Evolutionary conservation across 2,329 filamentous ascomycete species (phyloP).

Genomic region (Colletotrichum coccodes): DNA sequence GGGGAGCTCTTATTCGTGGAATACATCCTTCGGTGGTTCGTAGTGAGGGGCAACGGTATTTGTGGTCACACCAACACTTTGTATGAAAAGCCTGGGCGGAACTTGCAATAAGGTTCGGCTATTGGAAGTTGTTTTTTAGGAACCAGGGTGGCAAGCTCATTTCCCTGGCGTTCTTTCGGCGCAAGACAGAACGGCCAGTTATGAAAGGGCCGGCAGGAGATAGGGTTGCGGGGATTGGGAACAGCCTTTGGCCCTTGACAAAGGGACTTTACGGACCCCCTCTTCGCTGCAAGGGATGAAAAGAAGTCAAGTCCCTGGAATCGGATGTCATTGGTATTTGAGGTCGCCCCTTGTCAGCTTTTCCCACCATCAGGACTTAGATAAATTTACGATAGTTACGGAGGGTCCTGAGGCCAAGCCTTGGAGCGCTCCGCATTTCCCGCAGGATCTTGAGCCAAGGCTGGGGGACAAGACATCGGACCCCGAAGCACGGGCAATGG

Average conservation of each 20-base stretch:
- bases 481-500: no score
- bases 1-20: background rate
- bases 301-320: background rate
- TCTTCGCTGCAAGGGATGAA: background rate
- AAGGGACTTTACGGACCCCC: background rate
- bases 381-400: no score
- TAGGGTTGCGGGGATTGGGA: background rate
- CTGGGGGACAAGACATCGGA: no score
- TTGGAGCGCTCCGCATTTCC: no score
- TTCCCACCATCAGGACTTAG: background rate
- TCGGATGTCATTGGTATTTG: no score
- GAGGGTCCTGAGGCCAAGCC: no score
- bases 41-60: background rate
- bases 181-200: background rate
- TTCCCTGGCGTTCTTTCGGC: background rate
- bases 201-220: background rate
- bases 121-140: background rate
- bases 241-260: background rate
- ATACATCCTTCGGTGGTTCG: background rate
- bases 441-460: no score
- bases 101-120: background rate
- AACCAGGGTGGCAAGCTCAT: background rate
- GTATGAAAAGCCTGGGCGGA: background rate
- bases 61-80: background rate
- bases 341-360: background rate